Evolutionary conservation across 2,329 filamentous ascomycete genomes (phyloP).

Genomic region (Aspergillus calidoustus): DNA sequence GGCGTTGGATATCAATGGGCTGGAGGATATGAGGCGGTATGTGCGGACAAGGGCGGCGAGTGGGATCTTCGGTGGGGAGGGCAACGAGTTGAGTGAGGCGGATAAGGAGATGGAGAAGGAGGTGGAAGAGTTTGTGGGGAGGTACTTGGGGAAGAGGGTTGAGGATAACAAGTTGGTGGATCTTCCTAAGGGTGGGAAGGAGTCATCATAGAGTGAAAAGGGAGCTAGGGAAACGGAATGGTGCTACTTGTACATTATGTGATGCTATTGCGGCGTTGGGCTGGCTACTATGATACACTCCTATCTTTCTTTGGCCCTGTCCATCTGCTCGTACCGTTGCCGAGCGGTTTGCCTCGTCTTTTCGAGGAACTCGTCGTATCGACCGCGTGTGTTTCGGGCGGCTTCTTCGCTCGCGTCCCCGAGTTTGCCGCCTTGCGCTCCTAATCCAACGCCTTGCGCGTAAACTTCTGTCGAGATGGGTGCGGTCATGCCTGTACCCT

Average conservation of each 20-base stretch:
- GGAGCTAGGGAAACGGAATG: not conserved
- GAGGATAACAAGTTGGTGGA: constrained; percentile 54
- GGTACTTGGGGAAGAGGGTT: constrained; percentile 46
- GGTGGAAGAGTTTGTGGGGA: constrained; percentile 59
- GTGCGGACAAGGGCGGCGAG: constrained; percentile 63
- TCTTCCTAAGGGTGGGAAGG: constrained; percentile 40
- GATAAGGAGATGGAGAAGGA: constrained; percentile 57
- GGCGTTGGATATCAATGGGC: constrained; percentile 73
- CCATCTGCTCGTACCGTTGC: constrained; percentile 53
- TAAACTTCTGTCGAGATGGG: constrained; percentile 55
- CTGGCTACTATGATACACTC: constrained; percentile 8
- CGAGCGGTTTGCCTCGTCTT: constrained; percentile 53
- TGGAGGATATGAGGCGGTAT: constrained; percentile 67
- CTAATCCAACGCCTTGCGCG: constrained; percentile 54
- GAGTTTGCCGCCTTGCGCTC: constrained; percentile 54
- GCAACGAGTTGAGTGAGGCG: constrained; percentile 29
- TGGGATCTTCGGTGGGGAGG: constrained; percentile 47
- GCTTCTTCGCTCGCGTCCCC: constrained; percentile 55
- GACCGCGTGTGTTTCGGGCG: constrained; percentile 51
- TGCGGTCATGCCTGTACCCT: constrained; percentile 53
- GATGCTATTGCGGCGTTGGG: constrained; percentile 5
- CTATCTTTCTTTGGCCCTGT: constrained; percentile 15
- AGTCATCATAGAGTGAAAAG: constrained; percentile 16
- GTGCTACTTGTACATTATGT: not conserved
- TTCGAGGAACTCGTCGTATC: constrained; percentile 54